phyloP scores from a whole-genome alignment of 2,329 filamentous ascomycete genomes.

The Stachybotrys chartarum region DNA sequence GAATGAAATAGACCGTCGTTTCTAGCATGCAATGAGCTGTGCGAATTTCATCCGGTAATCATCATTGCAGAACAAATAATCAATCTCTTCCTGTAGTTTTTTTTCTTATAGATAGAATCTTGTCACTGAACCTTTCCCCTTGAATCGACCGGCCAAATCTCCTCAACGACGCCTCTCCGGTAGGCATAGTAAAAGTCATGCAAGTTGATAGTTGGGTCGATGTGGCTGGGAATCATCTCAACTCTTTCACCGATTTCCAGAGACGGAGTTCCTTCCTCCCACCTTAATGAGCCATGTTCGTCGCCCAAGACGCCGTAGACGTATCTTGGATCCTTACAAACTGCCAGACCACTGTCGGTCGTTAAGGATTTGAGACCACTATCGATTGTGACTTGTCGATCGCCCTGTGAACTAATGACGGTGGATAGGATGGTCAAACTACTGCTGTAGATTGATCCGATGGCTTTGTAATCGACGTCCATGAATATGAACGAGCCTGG shows the following conservation, averaged over 20 bases:
- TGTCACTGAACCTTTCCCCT: conserved; percentile 42
- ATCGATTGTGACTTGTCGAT: conserved; percentile 38
- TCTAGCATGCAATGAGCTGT: too few relatives aligned
- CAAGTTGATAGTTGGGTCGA: conserved; percentile 46
- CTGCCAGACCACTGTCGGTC: conserved; percentile 43
- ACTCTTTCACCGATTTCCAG: conserved; percentile 37
- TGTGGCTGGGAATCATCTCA: conserved; percentile 47
- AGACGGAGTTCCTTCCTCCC: conserved; percentile 30
- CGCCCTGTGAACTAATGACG: conserved; percentile 39
- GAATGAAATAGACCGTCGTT: too few relatives aligned
- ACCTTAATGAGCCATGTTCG: conserved; percentile 39
- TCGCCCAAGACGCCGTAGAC: conserved; percentile 37
- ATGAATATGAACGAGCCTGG: conserved; percentile 50
- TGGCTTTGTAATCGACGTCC: conserved; percentile 49
- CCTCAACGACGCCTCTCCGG: conserved; percentile 37
- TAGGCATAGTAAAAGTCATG: conserved; percentile 44
- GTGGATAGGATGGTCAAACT: conserved; percentile 41
- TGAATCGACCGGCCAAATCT: conserved; percentile 44
- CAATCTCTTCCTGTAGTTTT: too few relatives aligned
- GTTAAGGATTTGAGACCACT: conserved; percentile 38
- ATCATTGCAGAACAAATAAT: too few relatives aligned
- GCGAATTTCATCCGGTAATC: too few relatives aligned
- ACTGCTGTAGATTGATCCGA: conserved; percentile 40
- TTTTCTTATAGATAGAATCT: not conserved
- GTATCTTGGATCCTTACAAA: conserved; percentile 36